Percentiles rank a stretch among this genome's conserved stretches.
These are phyloP conservation scores for Atkinsonella texensis DNA, from an alignment of 2,329 filamentous ascomycete species.

Conservation along the genomic window DNA sequence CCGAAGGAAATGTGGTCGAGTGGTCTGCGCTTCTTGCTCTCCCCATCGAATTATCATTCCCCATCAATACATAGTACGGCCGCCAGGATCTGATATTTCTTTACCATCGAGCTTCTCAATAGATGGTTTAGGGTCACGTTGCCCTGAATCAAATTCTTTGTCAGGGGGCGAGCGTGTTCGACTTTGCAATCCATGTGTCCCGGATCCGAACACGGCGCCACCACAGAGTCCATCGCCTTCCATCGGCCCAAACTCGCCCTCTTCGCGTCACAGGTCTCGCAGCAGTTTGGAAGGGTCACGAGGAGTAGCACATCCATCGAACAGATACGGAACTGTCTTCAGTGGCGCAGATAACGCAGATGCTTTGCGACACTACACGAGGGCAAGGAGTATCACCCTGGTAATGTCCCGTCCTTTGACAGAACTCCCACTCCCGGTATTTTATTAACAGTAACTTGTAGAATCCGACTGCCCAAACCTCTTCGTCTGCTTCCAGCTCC, in stretches of 20 bases:
- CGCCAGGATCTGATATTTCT: slow-evolving; percentile 39
- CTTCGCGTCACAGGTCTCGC: slow-evolving; percentile 32
- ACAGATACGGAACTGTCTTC: slow-evolving; percentile 26
- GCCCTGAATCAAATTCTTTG: slow-evolving; percentile 31
- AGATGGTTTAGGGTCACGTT: slow-evolving; percentile 26
- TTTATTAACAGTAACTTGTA: slow-evolving; percentile 1
- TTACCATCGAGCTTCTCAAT: slow-evolving; percentile 23
- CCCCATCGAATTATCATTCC: slow-evolving; percentile 93
- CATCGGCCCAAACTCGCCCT: slow-evolving; percentile 18
- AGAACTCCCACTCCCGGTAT: not conserved
- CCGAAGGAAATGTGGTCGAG: slow-evolving; percentile 72
- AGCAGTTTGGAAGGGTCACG: slow-evolving; percentile 28
- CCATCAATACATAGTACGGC: slow-evolving; percentile 80
- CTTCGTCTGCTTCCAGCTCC: slow-evolving; percentile 12
- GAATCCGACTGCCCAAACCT: slow-evolving; percentile 12
- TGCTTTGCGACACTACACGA: slow-evolving; percentile 21
- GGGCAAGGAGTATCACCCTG: slow-evolving; percentile 36
- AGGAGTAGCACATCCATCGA: slow-evolving; percentile 16
- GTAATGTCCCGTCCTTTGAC: slow-evolving; percentile 25
- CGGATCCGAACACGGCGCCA: slow-evolving; percentile 47
- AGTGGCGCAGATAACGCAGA: slow-evolving; percentile 21
- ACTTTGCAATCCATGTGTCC: slow-evolving; percentile 51
- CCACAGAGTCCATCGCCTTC: slow-evolving; percentile 31
- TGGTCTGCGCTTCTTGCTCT: slow-evolving; percentile 82
- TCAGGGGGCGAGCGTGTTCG: slow-evolving; percentile 46